Evolutionary conservation across 78 protist species (phyloP).

Genomic region (Dictyostelium firmibasis): DNA sequence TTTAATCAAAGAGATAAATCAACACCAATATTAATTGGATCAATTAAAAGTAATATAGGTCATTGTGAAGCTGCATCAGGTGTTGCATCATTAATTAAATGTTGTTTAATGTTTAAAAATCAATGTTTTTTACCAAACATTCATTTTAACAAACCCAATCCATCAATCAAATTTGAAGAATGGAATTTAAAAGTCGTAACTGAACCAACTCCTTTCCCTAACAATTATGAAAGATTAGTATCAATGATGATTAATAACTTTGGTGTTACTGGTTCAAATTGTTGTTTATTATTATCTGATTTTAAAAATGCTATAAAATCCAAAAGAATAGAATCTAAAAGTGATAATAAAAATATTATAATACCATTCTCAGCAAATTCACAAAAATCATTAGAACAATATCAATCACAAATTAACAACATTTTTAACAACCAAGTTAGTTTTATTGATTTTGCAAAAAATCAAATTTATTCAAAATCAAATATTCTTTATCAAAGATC

Average conservation of each 20-base stretch:
- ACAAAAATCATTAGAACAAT: not conserved
- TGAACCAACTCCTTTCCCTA: slow-evolving; percentile 31
- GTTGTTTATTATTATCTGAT: slow-evolving; percentile 64
- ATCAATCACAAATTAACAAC: not conserved
- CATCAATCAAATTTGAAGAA: too few species aligned
- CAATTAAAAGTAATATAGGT: too few species aligned
- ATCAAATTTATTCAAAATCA: slow-evolving; percentile 11
- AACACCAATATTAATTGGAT: not conserved
- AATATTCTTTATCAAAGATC: not conserved
- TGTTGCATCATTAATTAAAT: too few species aligned
- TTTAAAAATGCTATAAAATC: too few species aligned
- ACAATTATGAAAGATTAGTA: not conserved
- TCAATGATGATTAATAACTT: slow-evolving; percentile 41
- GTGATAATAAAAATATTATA: not conserved
- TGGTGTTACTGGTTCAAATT: too few species aligned
- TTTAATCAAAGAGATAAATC: not conserved
- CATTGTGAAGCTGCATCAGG: too few species aligned
- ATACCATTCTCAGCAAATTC: slow-evolving; percentile 13
- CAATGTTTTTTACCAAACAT: slow-evolving; percentile 61
- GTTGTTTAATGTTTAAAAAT: too few species aligned
- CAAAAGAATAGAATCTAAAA: not conserved
- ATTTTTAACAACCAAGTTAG: not conserved
- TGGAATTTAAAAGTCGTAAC: too few species aligned
- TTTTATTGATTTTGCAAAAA: not conserved
- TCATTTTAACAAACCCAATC: slow-evolving; percentile 66